These are phyloP conservation scores for Melaleuca alternifolia DNA, from an alignment of 345 rosid species.

Conservation along the genomic window DNA sequence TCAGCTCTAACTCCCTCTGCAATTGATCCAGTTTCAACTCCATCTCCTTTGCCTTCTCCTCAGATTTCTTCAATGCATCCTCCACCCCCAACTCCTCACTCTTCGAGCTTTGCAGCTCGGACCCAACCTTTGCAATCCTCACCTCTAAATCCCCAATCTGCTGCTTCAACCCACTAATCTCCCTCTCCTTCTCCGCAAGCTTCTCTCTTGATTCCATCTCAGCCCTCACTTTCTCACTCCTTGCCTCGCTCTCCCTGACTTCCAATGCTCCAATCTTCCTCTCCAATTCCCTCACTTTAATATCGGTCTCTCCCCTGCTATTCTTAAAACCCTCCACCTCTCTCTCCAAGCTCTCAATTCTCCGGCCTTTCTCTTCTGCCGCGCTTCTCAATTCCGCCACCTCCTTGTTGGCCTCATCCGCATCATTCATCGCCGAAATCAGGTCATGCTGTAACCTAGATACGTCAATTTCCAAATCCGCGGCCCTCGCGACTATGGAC, in stretches of 20 bases:
- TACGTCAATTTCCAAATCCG: conserved; percentile 56
- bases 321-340: conserved; percentile 49
- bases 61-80: conserved; percentile 17
- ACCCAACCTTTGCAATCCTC: conserved; percentile 13
- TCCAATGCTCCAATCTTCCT: conserved; percentile 51
- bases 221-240: conserved; percentile 45
- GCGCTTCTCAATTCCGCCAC: conserved; percentile 26
- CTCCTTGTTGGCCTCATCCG: conserved; percentile 35
- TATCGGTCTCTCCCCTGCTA: conserved; percentile 43
- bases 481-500: conserved; percentile 35
- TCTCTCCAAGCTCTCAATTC: conserved; percentile 25
- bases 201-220: conserved; percentile 57
- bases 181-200: conserved; percentile 38
- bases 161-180: conserved; percentile 26
- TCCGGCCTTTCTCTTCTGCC: conserved; percentile 29
- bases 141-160: conserved; percentile 29
- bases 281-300: conserved; percentile 61
- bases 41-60: conserved; percentile 16
- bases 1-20: conserved; percentile 36
- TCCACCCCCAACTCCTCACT: conserved; percentile 26
- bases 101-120: conserved; percentile 23
- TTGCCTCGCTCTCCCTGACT: conserved; percentile 47
- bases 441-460: conserved; percentile 58
- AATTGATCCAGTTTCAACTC: conserved; percentile 22
- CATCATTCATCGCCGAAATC: conserved; percentile 31